A percentile compares a stretch with the other conserved stretches of the same genome.
These are phyloP conservation scores for Cladosporium sp. DNA, from an alignment of 2,329 filamentous ascomycete genomes.

Conservation along the genomic window DNA sequence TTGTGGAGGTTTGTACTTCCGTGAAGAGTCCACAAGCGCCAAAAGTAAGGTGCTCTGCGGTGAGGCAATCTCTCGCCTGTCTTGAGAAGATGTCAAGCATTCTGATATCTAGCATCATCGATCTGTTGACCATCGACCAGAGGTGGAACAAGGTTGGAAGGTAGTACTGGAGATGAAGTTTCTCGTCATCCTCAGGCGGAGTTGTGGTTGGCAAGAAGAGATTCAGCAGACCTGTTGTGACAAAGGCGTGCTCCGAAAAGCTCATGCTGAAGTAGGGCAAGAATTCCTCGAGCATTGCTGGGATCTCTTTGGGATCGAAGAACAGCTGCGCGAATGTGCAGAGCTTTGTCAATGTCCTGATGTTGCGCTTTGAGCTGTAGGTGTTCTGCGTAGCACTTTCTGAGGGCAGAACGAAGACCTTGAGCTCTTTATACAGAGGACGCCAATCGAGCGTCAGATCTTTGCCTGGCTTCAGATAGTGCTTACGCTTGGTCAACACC, in stretches of 20 bases:
- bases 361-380: conserved; percentile 55
- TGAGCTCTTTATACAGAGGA: conserved; percentile 88
- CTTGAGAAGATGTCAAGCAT: conserved; percentile 89
- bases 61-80: conserved; percentile 76
- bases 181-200: conserved; percentile 63
- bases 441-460: conserved; percentile 92
- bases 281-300: conserved; percentile 58
- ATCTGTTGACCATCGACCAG: conserved; percentile 90
- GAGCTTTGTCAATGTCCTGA: conserved; percentile 77
- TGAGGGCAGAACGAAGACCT: conserved; percentile 79
- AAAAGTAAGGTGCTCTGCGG: conserved; percentile 71
- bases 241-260: conserved; percentile 85
- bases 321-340: conserved; percentile 87
- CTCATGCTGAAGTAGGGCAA: conserved; percentile 77
- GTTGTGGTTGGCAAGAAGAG: conserved; percentile 81
- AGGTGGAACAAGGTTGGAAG: conserved; percentile 93
- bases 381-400: conserved; percentile 66
- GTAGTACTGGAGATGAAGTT: conserved; percentile 83
- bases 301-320: conserved; percentile 83
- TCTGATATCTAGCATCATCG: conserved; percentile 77
- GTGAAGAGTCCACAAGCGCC: conserved; percentile 87
- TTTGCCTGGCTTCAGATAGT: conserved; percentile 85
- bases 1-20: conserved; percentile 81
- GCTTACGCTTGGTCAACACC: conserved; percentile 93
- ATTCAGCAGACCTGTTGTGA: conserved; percentile 84